phyloP scores from a whole-genome alignment of 208 protist species.

The Naegleria gruberi region DNA sequence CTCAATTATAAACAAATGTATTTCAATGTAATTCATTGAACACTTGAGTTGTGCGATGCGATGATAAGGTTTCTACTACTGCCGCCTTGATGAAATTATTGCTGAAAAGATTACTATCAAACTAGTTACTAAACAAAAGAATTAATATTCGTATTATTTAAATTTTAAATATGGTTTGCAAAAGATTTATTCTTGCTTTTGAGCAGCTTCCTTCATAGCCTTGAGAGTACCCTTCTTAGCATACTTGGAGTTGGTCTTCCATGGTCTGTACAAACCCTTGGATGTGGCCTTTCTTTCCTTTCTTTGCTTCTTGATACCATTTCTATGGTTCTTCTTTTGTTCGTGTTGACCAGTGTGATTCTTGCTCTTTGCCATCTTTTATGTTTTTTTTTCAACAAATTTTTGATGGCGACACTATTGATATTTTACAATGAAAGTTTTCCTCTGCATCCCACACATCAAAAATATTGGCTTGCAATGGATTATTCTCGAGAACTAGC shows the following conservation, averaged over 20 bases:
- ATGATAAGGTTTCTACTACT: no score
- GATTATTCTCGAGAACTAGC: no score
- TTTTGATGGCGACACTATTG: neutral
- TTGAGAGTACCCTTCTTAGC: neutral
- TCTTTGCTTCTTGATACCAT: constrained; percentile 51
- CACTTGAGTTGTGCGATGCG: no score
- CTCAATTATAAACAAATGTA: neutral
- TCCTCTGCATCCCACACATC: no score
- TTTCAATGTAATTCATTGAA: neutral
- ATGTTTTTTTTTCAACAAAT: constrained; percentile 15
- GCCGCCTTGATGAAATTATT: no score
- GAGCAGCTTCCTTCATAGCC: neutral
- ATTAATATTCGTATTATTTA: neutral
- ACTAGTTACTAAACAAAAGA: no score
- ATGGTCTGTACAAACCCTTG: constrained; percentile 32
- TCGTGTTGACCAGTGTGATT: constrained; percentile 54
- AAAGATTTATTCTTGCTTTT: neutral
- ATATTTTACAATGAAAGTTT: neutral
- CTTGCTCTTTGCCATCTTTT: constrained; percentile 45
- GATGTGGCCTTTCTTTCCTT: constrained; percentile 24
- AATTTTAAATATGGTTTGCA: neutral
- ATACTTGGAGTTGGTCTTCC: neutral
- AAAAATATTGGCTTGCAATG: no score
- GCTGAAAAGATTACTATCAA: no score
- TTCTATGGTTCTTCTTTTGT: constrained; percentile 44